Conservation (phyloP, 2,329 filamentous ascomycete genomes). For the Thielaviopsis ethacetica region DNA sequence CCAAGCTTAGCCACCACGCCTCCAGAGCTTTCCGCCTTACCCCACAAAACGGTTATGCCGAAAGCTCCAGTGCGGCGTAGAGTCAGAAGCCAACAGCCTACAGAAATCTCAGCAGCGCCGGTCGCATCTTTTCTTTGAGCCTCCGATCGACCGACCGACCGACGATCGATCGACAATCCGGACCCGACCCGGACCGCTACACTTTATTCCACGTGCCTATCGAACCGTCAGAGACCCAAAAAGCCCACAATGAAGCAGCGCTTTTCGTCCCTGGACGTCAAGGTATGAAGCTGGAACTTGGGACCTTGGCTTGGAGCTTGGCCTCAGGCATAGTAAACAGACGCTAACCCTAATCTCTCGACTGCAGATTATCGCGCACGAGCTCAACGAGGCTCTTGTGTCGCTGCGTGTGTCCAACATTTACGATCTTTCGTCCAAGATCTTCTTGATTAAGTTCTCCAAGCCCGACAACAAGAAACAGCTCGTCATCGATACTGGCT, state of each 20-base stretch:
- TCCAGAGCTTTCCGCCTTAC: neutral
- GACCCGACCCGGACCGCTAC: neutral
- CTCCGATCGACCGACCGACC: neutral
- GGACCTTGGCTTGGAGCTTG: too few species aligned
- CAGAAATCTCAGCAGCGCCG: neutral
- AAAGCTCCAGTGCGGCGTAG: neutral
- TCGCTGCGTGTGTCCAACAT: conserved; percentile 77
- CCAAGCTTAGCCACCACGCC: neutral
- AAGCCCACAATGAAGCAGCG: conserved; percentile 52
- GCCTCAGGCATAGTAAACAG: too few species aligned
- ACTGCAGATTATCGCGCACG: conserved; percentile 73
- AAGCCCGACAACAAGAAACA: conserved; percentile 82
- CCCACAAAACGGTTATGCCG: neutral
- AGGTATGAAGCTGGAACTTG: conserved; percentile 25
- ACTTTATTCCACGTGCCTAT: neutral
- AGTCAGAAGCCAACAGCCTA: neutral
- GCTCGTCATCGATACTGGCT: conserved; percentile 83
- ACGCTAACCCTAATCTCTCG: conserved; percentile 4
- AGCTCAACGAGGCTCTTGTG: conserved; percentile 63
- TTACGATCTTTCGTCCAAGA: conserved; percentile 90
- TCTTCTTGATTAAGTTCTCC: conserved; percentile 87
- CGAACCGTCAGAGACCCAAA: neutral
- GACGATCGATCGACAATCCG: neutral
- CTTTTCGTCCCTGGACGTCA: conserved; percentile 65
- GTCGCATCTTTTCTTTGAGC: neutral